Evolutionary conservation across 148 eudicot species (phyloP), one percentile per base, ranked within the genome.

Genomic region (Silene latifolia): DNA sequence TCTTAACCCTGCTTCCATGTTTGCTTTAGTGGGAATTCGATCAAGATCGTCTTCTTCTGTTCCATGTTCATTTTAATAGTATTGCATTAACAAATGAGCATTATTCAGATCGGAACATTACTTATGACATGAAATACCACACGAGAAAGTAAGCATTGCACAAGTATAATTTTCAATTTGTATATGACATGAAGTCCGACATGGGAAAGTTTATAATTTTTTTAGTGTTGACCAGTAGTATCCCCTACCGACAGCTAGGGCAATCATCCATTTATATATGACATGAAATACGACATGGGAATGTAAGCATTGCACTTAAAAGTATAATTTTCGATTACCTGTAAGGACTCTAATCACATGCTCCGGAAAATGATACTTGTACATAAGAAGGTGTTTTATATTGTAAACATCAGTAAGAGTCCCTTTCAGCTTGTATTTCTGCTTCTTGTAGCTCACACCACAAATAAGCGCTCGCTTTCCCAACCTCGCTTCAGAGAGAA

Each of bases 381-480:
- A 58, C 4, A 81, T 25, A 17, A 92, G 87, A 54, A 92, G 79
- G 24, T 82, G 63, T 60, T 73, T 80, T 72, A 92, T 85, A 59
- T 67, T 80, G 63, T 77, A 69, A 19, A 86, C 91, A 77, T 92
- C 96, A 23, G 79, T 71, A 8, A 85, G 63, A 9, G 93, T 82
- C 66, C 96, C 97, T 68, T 79, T 82, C 76, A 92, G 86, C 85
- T 79, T 81, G 77, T 67, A 61, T 63, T 86, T 86, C 75, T 82
- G 82, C 25, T 67, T 80, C 65, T 72, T 76, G 84, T 88, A 92
- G 72, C 82, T 84, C 23, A 92, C 97, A 1, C 96, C 97, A 67
- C 93, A 90, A 23, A 92, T 80, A 73, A 92, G 80, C 32, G 97
- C 95, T 20, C 87, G 80, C 73, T 83, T 92, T 58, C 82, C 76